Evolutionary conservation across 1,284 basidiomycete genomes (phyloP), one percentile per base, ranked within the genome.

Genomic region (Ganoderma leucocontextum): DNA sequence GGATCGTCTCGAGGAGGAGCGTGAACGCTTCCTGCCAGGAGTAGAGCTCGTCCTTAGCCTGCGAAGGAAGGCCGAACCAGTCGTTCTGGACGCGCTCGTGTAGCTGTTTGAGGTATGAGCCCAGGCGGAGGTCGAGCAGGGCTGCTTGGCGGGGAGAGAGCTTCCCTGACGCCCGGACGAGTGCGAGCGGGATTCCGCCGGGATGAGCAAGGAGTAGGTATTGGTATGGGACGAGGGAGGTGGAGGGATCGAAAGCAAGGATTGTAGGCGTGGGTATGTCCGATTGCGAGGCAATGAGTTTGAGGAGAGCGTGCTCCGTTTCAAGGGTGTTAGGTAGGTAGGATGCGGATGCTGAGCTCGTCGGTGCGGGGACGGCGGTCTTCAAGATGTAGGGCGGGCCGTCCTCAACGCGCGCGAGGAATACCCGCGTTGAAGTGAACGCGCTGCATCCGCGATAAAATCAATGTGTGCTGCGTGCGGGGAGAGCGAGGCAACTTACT

Each of bases 21-120:
- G 87, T 87, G 76, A 93, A 93, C 9, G 88, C 87, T 74, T 91
- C 90, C 77, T 92, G 90, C 91, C 91, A 93, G 76, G 84, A 88
- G 75, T 89, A 91, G 10, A 85, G 76, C 72, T 78, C 82, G 59
- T 78, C 79, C 22, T 69, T 77, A 71, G 76, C 82, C 72, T 75
- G 77, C 10, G 63, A 67, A 13, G 89, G 88, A 3, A 83, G 72
- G 1, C 91, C 91, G 74, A 88, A 93, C 87, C 88, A 92, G 74
- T 92, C 90, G 79, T 91, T 91, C 75, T 89, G 87, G 29, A 91
- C 82, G 22, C 81, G 80, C 29, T 78, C 80, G 74, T 93, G 91
- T n/a, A 92, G 80, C 67, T 86, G 82, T 15, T 85, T 85, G 44
- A 92, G 83, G 73, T 86, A 82, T 38, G 82, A 77, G 9, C 91